A percentile compares a stretch with the other conserved stretches of the same genome.
These are phyloP conservation scores for Cucurbita moschata DNA, from an alignment of 306 rosid genomes.

Conservation along the genomic window DNA sequence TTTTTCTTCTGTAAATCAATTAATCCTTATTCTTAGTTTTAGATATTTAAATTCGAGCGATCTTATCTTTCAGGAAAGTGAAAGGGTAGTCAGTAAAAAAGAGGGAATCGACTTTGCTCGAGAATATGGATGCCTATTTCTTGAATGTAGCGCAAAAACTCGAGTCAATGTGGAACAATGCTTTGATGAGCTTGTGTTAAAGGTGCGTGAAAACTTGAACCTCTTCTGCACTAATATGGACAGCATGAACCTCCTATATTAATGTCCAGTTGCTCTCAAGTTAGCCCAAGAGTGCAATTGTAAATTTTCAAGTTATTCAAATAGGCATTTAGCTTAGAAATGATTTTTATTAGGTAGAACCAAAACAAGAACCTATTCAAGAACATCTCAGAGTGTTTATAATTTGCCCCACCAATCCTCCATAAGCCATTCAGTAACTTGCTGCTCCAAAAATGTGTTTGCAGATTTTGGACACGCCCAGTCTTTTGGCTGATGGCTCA, in stretches of 20 bases:
- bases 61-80: slow-evolving; percentile 49
- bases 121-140: slow-evolving; percentile 86
- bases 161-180: slow-evolving; percentile 83
- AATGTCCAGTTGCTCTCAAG: not conserved
- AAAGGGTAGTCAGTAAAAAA: slow-evolving; percentile 74
- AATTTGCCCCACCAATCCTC: not conserved
- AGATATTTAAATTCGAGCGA: not conserved
- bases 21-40: not conserved
- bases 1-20: not conserved
- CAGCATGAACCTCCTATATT: not conserved
- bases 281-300: not conserved
- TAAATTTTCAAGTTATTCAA: not conserved
- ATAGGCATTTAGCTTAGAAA: not conserved
- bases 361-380: not conserved
- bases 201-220: slow-evolving; percentile 28
- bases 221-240: not conserved
- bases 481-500: slow-evolving; percentile 79
- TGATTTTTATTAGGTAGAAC: not conserved
- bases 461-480: slow-evolving; percentile 92
- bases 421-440: not conserved
- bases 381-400: not conserved
- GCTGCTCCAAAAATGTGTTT: not conserved
- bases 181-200: slow-evolving; percentile 94
- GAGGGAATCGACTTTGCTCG: slow-evolving; percentile 86
- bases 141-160: slow-evolving; percentile 96